phyloP scores from a whole-genome alignment of 148 eudicot genomes.

The Bassia scoparia region DNA sequence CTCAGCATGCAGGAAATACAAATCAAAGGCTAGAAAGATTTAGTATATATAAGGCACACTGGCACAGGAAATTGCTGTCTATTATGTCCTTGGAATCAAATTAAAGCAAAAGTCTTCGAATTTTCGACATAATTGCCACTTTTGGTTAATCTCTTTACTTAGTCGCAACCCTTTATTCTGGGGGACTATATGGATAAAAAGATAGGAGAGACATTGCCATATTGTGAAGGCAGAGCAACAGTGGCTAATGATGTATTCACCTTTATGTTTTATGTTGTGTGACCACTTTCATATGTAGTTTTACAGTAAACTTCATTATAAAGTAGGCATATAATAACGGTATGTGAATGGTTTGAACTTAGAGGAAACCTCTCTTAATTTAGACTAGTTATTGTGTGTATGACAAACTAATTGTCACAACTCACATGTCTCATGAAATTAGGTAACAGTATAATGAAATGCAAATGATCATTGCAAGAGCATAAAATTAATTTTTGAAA shows the following conservation, averaged over 20 bases:
- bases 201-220: conserved; percentile 21
- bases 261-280: background rate
- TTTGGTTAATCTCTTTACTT: conserved; percentile 32
- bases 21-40: background rate
- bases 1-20: background rate
- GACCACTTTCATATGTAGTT: background rate
- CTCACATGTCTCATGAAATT: background rate
- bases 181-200: conserved; percentile 19
- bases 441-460: too few relatives aligned
- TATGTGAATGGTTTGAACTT: too few relatives aligned
- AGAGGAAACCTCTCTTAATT: too few relatives aligned
- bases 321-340: background rate
- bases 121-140: background rate
- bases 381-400: background rate
- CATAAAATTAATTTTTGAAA: too few relatives aligned
- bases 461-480: too few relatives aligned
- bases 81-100: conserved; percentile 31
- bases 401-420: conserved; percentile 1
- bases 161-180: conserved; percentile 26
- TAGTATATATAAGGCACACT: background rate
- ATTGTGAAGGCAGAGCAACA: conserved; percentile 23
- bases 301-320: background rate
- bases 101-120: conserved; percentile 25
- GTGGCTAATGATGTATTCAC: background rate
- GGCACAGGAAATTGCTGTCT: background rate